phyloP scores from a whole-genome alignment of 495 filamentous ascomycete species.

The Aspergillus indologenus region DNA sequence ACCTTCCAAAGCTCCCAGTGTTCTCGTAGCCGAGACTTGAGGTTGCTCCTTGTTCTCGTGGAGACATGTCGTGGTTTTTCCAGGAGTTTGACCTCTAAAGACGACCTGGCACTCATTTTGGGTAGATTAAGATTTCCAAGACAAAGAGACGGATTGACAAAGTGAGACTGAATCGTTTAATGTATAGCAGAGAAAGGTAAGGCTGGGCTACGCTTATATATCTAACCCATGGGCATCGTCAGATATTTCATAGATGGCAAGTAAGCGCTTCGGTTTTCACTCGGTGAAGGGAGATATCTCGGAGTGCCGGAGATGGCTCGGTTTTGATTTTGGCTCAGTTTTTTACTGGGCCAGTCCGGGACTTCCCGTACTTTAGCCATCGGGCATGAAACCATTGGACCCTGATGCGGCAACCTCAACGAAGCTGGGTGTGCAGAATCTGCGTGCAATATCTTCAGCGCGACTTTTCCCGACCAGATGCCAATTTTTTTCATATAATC shows the following conservation, averaged over 20 bases:
- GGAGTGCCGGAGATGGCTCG: background rate
- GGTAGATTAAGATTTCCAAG: background rate
- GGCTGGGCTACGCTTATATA: background rate
- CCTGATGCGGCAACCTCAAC: background rate
- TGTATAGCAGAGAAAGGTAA: background rate
- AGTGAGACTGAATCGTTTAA: too few relatives aligned
- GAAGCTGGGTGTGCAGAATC: background rate
- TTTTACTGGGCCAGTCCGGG: background rate
- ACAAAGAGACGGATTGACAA: too few relatives aligned
- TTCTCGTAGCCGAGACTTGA: background rate
- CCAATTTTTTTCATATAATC: background rate
- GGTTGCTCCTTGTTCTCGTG: background rate
- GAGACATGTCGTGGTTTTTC: background rate
- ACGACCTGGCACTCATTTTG: background rate
- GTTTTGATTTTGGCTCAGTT: background rate
- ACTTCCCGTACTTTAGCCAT: background rate
- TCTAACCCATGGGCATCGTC: background rate
- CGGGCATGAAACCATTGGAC: background rate
- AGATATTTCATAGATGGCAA: background rate
- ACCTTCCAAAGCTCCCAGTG: background rate
- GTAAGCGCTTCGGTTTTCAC: background rate
- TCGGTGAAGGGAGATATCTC: background rate
- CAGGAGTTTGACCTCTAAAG: background rate
- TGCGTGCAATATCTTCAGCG: background rate
- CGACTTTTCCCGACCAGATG: background rate